These are phyloP conservation scores for Polytrichum formosum DNA, from an alignment of 225 moss, liverwort and hornwort species.

Conservation along the genomic window DNA sequence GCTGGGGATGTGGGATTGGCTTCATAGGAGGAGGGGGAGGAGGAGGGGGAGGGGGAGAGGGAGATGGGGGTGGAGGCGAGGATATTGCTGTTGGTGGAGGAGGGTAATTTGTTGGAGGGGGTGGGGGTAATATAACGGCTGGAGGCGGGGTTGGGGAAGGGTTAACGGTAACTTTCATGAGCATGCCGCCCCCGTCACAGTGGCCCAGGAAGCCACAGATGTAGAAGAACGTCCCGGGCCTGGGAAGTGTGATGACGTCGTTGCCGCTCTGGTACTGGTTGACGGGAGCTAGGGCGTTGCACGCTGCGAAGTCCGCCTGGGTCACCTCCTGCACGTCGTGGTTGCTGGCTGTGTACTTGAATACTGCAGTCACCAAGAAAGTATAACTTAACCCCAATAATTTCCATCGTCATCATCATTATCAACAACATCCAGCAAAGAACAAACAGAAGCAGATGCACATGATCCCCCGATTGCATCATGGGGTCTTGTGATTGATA, in stretches of 20 bases:
- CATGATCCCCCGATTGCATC: neutral
- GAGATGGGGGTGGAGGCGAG: neutral
- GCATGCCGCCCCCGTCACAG: slow-evolving; percentile 34
- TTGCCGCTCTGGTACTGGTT: slow-evolving; percentile 20
- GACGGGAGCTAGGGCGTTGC: slow-evolving; percentile 21
- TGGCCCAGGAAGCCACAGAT: slow-evolving; percentile 30
- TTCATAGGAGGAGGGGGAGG: too few species aligned
- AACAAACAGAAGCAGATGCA: too few species aligned
- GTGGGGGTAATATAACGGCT: neutral
- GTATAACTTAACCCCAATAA: neutral
- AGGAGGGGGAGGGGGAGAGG: too few species aligned
- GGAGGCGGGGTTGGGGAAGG: neutral
- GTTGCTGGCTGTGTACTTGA: slow-evolving; percentile 17
- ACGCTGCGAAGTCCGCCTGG: slow-evolving; percentile 11
- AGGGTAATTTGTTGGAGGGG: neutral
- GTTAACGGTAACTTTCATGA: slow-evolving; percentile 21
- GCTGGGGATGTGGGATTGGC: too few species aligned
- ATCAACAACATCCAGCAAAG: neutral
- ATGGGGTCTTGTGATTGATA: too few species aligned
- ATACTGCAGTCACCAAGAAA: slow-evolving; percentile 21
- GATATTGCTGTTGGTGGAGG: neutral
- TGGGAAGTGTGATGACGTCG: slow-evolving; percentile 20
- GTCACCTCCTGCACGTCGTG: slow-evolving; percentile 36
- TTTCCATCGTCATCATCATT: too few species aligned
- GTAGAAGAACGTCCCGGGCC: slow-evolving; percentile 21